Conservation (phyloP, 2,329 filamentous ascomycete species). For the Ilyonectria mors-panacis region DNA sequence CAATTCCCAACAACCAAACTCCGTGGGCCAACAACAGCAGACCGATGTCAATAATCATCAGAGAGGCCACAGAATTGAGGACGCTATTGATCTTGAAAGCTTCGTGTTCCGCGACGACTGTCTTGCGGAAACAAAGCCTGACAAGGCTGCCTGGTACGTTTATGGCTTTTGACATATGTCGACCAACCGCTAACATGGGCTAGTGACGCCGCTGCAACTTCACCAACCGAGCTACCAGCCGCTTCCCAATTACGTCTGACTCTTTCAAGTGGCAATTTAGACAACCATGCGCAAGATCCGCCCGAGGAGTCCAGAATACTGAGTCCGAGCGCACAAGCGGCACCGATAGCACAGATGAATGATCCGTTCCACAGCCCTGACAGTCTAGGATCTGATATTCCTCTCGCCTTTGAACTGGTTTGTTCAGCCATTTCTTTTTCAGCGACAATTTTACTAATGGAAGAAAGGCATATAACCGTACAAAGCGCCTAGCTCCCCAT, state of each 20-base stretch:
- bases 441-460: not conserved
- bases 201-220: not conserved
- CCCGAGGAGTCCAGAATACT: not conserved
- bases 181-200: too few species aligned
- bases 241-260: not conserved
- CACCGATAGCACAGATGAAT: constrained; percentile 1
- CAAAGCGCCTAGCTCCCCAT: not conserved
- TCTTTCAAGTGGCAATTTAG: not conserved
- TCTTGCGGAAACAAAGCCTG: not conserved
- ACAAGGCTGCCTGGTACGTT: constrained; percentile 4
- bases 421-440: not conserved
- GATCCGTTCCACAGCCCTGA: constrained; percentile 2
- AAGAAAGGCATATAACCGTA: not conserved
- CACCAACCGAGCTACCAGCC: not conserved
- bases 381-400: not conserved
- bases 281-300: not conserved
- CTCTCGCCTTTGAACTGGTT: not conserved
- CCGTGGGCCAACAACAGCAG: not conserved
- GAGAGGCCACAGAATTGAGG: not conserved
- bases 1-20: not conserved
- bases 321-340: not conserved
- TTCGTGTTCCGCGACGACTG: not conserved
- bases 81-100: not conserved
- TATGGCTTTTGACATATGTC: too few species aligned
- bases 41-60: not conserved